Conservation (phyloP, 2,329 filamentous ascomycete genomes). For the Zarea fungicola region DNA sequence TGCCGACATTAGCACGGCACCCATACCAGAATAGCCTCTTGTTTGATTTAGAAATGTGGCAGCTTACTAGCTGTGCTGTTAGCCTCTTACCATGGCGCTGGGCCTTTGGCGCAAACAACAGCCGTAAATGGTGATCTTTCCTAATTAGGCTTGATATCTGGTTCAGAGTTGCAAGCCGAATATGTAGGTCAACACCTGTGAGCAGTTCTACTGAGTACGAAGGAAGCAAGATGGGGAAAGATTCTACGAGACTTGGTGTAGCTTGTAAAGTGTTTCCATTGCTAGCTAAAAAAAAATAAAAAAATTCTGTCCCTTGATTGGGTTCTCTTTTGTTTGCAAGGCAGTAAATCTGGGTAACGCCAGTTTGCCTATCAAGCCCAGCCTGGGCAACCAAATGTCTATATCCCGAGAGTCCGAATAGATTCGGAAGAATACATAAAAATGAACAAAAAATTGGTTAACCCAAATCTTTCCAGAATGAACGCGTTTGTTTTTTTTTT, state of each 20-base stretch:
- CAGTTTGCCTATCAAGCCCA: conserved; percentile 1
- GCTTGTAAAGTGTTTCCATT: conserved; percentile 7
- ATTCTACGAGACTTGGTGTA: too few species aligned
- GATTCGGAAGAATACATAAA: conserved; percentile 7
- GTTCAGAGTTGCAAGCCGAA: too few species aligned
- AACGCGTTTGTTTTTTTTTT: conserved; percentile 3
- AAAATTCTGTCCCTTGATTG: not conserved
- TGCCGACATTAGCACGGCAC: too few species aligned
- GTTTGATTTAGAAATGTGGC: not conserved
- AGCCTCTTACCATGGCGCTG: not conserved
- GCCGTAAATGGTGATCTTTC: conserved; percentile 7
- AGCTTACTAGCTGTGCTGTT: not conserved
- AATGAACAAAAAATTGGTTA: not conserved
- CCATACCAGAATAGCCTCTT: too few species aligned
- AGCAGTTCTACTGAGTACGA: not conserved
- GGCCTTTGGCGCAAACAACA: conserved; percentile 4
- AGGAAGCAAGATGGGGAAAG: not conserved
- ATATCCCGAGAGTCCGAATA: conserved; percentile 8
- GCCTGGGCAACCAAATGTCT: not conserved
- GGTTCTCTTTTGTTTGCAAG: not conserved
- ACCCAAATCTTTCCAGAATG: not conserved
- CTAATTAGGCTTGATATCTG: not conserved
- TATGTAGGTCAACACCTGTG: too few species aligned
- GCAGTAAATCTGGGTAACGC: not conserved
- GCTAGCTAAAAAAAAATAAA: conserved; percentile 14